A percentile compares a stretch with the other conserved stretches of the same genome.
Conservation (phyloP, 192 early-diverging fungal genomes). For the Spizellomyces punctatus region DNA sequence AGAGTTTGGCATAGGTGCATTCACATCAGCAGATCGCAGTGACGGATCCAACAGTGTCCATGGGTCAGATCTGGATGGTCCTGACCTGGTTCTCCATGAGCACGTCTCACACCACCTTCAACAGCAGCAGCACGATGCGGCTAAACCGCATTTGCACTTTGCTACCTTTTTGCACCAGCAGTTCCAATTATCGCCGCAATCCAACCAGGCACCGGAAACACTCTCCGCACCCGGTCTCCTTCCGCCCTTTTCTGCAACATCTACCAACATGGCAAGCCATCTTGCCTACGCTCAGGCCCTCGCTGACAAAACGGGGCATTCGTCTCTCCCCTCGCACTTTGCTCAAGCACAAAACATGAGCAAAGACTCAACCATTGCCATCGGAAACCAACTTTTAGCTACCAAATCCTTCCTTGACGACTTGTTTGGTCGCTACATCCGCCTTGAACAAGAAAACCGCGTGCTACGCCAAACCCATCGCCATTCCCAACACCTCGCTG, state of each 20-base stretch:
- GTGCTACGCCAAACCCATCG: slow-evolving; percentile 19
- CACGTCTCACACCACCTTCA: slow-evolving; percentile 12
- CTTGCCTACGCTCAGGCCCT: background rate
- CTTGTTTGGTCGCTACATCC: slow-evolving; percentile 5
- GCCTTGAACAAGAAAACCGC: slow-evolving; percentile 22
- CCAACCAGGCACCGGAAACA: slow-evolving; percentile 9
- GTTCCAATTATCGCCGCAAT: background rate
- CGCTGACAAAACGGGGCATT: background rate
- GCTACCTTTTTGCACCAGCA: slow-evolving; percentile 11
- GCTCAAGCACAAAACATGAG: background rate
- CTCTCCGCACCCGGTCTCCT: background rate
- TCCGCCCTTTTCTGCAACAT: slow-evolving; percentile 4
- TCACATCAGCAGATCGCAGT: slow-evolving; percentile 2
- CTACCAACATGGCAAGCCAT: background rate
- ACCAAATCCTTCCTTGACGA: slow-evolving; percentile 22
- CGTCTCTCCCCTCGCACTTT: no score
- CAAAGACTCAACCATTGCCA: background rate
- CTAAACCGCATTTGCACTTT: slow-evolving; percentile 6
- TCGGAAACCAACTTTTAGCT: slow-evolving; percentile 25
- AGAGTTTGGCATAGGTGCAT: background rate
- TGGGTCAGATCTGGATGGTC: background rate
- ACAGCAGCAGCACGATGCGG: slow-evolving; percentile 5
- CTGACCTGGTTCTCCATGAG: slow-evolving; percentile 6
- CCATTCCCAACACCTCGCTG: slow-evolving; percentile 4
- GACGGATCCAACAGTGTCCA: background rate